Conservation (phyloP, 805 yeast species). For the Wickerhamiella australiensis region DNA sequence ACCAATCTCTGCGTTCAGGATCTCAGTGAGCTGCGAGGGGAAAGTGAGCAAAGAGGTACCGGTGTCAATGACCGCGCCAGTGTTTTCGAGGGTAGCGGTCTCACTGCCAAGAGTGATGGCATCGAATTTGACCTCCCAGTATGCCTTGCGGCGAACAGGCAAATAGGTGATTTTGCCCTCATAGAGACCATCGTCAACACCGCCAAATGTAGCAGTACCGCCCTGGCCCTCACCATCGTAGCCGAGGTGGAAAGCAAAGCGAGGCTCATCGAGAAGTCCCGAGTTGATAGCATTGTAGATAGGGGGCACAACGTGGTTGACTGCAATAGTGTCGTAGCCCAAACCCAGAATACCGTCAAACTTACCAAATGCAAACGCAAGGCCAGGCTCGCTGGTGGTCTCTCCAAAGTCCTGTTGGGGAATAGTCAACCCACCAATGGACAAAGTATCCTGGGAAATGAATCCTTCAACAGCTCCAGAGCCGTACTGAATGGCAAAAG, state of each 20-base stretch:
- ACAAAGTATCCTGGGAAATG: constrained; percentile 73
- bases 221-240: constrained; percentile 57
- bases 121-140: constrained; percentile 95
- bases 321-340: constrained; percentile 86
- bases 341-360: constrained; percentile 96
- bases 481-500: constrained; percentile 80
- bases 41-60: constrained; percentile 94
- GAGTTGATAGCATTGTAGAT: constrained; percentile 74
- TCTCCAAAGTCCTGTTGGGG: constrained; percentile 92
- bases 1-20: constrained; percentile 88
- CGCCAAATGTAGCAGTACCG: constrained; percentile 93
- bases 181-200: constrained; percentile 65
- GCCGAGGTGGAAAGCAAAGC: constrained; percentile 86
- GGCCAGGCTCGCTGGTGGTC: constrained; percentile 94
- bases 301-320: constrained; percentile 84
- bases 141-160: constrained; percentile 98
- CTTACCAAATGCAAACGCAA: constrained; percentile 96
- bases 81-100: constrained; percentile 63
- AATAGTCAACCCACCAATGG: constrained; percentile 72
- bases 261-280: constrained; percentile 72
- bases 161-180: constrained; percentile 84
- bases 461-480: constrained; percentile 88
- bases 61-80: constrained; percentile 97
- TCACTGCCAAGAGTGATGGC: constrained; percentile 88
- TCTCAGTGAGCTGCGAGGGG: constrained; percentile 92